A percentile compares a stretch with the other conserved stretches of the same genome.
Conservation (phyloP, 495 filamentous ascomycete species). For the Tricharina praecox region DNA sequence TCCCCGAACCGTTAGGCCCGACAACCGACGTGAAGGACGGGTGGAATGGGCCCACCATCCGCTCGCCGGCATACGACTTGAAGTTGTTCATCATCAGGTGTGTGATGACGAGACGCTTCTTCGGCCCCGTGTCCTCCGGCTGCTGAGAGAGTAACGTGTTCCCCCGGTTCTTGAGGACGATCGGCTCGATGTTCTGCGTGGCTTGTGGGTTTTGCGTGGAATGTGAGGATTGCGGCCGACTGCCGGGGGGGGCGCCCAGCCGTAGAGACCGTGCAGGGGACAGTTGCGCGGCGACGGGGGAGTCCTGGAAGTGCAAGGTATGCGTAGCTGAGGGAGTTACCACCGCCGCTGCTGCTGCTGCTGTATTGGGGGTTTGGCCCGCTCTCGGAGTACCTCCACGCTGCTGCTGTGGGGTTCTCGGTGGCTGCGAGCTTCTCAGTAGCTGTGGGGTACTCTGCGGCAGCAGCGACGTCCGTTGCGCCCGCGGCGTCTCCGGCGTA, state of each 20-base stretch:
- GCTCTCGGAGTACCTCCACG: too few relatives aligned
- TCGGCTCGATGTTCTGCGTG: conserved; percentile 28
- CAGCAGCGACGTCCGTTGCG: conserved; percentile 11
- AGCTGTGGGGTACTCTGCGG: too few relatives aligned
- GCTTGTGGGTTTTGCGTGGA: background rate
- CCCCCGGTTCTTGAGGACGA: conserved; percentile 72
- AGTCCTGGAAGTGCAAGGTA: too few relatives aligned
- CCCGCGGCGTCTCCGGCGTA: background rate
- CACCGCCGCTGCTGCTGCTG: too few relatives aligned
- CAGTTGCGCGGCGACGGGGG: too few relatives aligned
- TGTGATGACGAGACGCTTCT: conserved; percentile 75
- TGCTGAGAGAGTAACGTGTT: conserved; percentile 36
- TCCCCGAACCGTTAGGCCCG: conserved; percentile 92
- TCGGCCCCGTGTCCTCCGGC: conserved; percentile 57
- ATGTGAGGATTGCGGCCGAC: conserved; percentile 6
- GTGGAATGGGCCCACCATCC: conserved; percentile 94
- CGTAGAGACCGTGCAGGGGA: background rate
- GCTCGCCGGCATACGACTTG: conserved; percentile 92
- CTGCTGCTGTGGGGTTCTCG: too few relatives aligned
- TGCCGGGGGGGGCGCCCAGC: background rate
- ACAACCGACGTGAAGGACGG: conserved; percentile 97
- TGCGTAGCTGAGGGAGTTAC: too few relatives aligned
- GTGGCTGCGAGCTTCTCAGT: too few relatives aligned
- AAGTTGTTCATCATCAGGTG: conserved; percentile 84
- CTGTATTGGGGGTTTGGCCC: too few relatives aligned